Percentiles rank a stretch among this genome's conserved stretches.
Conservation (phyloP, 164 flowering plant genomes). For the Aristolochia contorta region DNA sequence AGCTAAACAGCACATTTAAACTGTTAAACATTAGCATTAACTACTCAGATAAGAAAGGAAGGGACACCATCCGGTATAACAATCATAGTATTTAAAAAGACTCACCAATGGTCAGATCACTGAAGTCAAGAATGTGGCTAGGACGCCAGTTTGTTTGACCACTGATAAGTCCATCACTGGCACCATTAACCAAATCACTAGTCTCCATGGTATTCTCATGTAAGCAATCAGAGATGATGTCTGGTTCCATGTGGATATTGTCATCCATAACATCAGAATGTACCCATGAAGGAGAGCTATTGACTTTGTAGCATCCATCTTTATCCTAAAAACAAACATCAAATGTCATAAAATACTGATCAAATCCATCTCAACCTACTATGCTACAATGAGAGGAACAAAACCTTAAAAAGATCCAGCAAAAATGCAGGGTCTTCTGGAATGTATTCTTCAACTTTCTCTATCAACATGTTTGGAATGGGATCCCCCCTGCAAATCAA, state of each 20-base stretch:
- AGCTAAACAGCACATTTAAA: no score
- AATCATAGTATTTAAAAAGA: slow-evolving; percentile 5
- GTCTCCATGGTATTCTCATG: slow-evolving; percentile 11
- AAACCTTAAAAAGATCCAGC: slow-evolving; percentile 40
- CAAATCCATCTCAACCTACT: not conserved
- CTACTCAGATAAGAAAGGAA: no score
- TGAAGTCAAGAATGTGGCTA: slow-evolving; percentile 75
- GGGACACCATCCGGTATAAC: not conserved
- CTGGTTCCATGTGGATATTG: slow-evolving; percentile 64
- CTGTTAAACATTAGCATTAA: no score
- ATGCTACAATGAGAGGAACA: not conserved
- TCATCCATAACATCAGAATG: slow-evolving; percentile 98
- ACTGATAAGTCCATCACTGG: slow-evolving; percentile 13
- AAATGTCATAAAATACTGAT: slow-evolving; percentile 7
- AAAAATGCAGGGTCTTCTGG: slow-evolving; percentile 57
- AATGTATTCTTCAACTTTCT: slow-evolving; percentile 64
- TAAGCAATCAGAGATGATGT: slow-evolving; percentile 10
- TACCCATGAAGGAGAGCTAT: slow-evolving; percentile 59
- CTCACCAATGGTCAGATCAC: slow-evolving; percentile 71
- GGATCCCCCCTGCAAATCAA: slow-evolving; percentile 72
- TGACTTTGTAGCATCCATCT: slow-evolving; percentile 14
- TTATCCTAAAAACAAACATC: slow-evolving; percentile 28
- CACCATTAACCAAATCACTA: slow-evolving; percentile 12
- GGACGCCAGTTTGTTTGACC: slow-evolving; percentile 49
- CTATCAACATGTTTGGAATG: slow-evolving; percentile 56